Conservation (phyloP, 495 filamentous ascomycete genomes). For the Trichoderma gamsii region DNA sequence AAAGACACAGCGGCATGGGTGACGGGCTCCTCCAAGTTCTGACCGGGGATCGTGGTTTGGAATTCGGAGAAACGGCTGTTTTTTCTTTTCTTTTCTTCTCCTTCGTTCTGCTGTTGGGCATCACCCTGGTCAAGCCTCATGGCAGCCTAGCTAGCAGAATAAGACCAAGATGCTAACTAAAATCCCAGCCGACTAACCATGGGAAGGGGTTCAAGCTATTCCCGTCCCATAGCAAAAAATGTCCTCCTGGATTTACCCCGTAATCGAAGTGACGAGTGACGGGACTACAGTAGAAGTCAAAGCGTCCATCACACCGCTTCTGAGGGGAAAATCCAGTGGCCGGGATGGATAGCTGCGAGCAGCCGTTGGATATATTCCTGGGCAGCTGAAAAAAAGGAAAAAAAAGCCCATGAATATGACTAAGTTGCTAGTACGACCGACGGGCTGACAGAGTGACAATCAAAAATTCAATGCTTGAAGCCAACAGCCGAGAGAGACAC, state of each 20-base stretch:
- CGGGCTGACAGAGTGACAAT: slow-evolving; percentile 1
- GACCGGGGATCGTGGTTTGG: background rate
- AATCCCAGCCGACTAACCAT: background rate
- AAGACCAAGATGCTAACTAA: background rate
- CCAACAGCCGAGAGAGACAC: no score
- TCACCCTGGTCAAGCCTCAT: background rate
- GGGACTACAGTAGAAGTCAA: background rate
- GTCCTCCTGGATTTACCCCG: background rate
- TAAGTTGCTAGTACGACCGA: background rate
- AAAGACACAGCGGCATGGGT: slow-evolving; percentile 9
- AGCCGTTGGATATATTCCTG: background rate
- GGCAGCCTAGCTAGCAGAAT: background rate
- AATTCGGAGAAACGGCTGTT: background rate
- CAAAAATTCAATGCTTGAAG: background rate
- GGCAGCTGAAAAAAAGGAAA: background rate
- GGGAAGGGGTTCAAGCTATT: background rate
- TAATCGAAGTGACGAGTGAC: background rate
- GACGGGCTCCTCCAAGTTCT: background rate
- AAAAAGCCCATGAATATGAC: background rate
- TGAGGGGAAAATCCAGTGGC: background rate
- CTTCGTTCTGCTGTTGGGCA: background rate
- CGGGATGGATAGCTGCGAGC: background rate
- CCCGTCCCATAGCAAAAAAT: background rate
- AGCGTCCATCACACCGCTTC: background rate
- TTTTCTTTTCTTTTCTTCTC: background rate